phyloP scores from a whole-genome alignment of 768 basidiomycete species.

The Hygrocybe coccinea region DNA sequence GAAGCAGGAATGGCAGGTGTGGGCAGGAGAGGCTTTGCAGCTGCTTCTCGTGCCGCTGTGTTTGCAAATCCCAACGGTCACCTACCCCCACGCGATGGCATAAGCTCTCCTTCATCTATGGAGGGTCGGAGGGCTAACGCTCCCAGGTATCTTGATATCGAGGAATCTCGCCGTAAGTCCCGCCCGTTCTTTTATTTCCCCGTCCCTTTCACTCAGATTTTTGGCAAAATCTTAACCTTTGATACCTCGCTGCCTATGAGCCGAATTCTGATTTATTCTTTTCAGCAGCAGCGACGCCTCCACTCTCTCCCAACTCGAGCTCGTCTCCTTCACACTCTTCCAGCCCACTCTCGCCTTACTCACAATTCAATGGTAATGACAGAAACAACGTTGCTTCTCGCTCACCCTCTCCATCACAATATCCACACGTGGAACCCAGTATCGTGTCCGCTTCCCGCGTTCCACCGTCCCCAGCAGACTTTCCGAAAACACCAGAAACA shows the following conservation, averaged over 20 bases:
- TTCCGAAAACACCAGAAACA: constrained; percentile 12
- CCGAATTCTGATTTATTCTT: not conserved
- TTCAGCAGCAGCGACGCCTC: constrained; percentile 36
- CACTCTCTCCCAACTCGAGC: constrained; percentile 45
- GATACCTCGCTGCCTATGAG: not conserved
- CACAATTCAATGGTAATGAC: constrained; percentile 28
- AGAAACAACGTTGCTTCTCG: constrained; percentile 11
- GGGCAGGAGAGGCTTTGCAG: constrained; percentile 65
- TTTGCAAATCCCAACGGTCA: constrained; percentile 22
- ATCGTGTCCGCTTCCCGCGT: constrained; percentile 9
- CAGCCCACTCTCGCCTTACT: constrained; percentile 37
- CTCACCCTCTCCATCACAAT: constrained; percentile 24
- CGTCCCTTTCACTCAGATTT: no score
- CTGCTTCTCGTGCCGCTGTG: constrained; percentile 55
- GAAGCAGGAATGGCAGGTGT: constrained; percentile 89
- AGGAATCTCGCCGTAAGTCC: constrained; percentile 21
- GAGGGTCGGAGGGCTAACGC: constrained; percentile 29
- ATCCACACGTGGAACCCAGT: constrained; percentile 6
- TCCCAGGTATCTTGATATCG: constrained; percentile 46
- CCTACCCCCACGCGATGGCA: constrained; percentile 6
- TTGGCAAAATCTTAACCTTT: no score
- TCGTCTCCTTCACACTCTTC: constrained; percentile 39
- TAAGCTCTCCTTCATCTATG: constrained; percentile 11
- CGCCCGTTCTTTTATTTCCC: no score
- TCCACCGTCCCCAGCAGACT: not conserved